phyloP scores from a whole-genome alignment of 805 yeast genomes.

The Ogataea pini region DNA sequence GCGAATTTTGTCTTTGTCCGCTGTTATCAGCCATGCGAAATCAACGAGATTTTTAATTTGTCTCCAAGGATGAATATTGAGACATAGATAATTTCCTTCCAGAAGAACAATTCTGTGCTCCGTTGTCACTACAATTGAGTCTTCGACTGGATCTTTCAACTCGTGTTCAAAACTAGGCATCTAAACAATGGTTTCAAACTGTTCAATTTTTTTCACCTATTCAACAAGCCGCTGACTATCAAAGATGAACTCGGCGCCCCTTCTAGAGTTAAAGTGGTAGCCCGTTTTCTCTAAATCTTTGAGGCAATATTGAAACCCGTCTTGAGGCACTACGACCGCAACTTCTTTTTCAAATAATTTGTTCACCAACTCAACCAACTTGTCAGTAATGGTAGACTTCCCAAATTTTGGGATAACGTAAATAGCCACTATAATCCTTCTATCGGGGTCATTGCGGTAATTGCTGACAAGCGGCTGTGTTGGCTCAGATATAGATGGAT shows the following conservation, averaged over 20 bases:
- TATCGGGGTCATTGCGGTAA: background rate
- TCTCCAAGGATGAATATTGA: conserved; percentile 39
- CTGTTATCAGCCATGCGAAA: conserved; percentile 39
- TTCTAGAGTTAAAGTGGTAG: conserved; percentile 1
- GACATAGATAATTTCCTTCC: conserved; percentile 44
- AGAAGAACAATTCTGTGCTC: conserved; percentile 35
- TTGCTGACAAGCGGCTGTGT: background rate
- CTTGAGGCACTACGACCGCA: conserved; percentile 18
- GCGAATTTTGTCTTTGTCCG: conserved; percentile 27
- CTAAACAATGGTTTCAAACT: conserved; percentile 1
- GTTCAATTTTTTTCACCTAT: conserved; percentile 18
- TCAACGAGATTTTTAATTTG: conserved; percentile 31
- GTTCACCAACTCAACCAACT: conserved; percentile 6
- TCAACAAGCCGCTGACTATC: conserved; percentile 34
- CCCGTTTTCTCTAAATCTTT: conserved; percentile 21
- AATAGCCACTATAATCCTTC: conserved; percentile 14
- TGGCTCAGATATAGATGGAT: background rate
- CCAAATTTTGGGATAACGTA: conserved; percentile 17
- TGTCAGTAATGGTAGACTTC: conserved; percentile 10
- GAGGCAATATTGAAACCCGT: conserved; percentile 45
- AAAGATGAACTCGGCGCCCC: conserved; percentile 53
- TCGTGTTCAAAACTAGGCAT: conserved; percentile 43
- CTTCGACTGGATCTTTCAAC: conserved; percentile 42
- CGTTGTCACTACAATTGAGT: conserved; percentile 34
- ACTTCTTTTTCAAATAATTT: conserved; percentile 1